Evolutionary conservation across 2,329 filamentous ascomycete species (phyloP), one percentile per base, ranked within the genome.

Genomic region (Fusarium illudens): DNA sequence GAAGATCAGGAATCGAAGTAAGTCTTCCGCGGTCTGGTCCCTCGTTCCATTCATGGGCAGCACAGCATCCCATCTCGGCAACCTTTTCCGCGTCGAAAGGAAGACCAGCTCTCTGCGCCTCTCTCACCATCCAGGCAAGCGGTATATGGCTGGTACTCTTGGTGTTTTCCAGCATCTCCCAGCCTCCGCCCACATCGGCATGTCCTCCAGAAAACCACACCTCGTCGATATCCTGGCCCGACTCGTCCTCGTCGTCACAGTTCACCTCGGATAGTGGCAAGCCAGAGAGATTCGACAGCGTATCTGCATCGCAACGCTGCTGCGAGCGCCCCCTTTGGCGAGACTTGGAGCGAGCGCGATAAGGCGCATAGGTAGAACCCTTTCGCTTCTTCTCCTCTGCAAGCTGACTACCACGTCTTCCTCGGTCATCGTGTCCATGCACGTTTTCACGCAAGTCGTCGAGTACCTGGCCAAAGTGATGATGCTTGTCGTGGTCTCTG

Each of bases 131-230:
- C 86, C 90, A 92, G 0, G 89, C 85, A 2, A 92, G 81, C 0
- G 90, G 89, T 2, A 89, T 84, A 70, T 92, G 90, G 67, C 89
- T 91, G 22, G 91, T 82, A 8, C 89, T 84, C 73, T 92, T 91
- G 22, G 82, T 84, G 1, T 82, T 81, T 0, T 81, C 76, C 0
- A 87, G 79, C 4, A 85, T 79, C 51, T 87, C 86, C 92, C 91
- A 94, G 0, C 92, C 92, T 10, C 92, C 92, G 1, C 92, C 92
- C 29, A 94, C 88, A 65, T 95, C 92, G 2, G 88, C 92, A 66
- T 96, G 92, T 11, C 90, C 89, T 9, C 92, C 92, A 0, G 92
- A 84, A 72, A 96, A 96, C 90, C 90, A 92, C 1, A 95, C 86
- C 72, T 96, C 92, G 62, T 92, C 86, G 49, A 95, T 90, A 68